phyloP scores from a whole-genome alignment of 1,284 basidiomycete species.

The Wolfiporia cocos region DNA sequence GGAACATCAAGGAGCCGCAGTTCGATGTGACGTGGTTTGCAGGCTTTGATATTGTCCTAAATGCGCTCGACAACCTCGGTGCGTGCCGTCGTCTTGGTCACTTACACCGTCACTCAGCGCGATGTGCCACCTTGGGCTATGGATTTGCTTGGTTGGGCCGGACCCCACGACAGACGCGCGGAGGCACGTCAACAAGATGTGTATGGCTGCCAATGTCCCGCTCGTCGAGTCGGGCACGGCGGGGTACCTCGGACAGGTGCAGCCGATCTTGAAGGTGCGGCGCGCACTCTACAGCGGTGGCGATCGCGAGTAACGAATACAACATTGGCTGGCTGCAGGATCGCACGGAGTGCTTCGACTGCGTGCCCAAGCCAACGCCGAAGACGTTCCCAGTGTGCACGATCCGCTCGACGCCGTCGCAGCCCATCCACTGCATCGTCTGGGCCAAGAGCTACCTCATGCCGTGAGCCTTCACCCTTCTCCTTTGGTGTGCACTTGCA shows the following conservation, averaged over 20 bases:
- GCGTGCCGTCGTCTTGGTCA: no score
- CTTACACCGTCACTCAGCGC: no score
- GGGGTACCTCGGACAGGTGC: conserved; percentile 88
- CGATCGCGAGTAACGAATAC: no score
- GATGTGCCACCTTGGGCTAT: no score
- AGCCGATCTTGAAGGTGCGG: conserved; percentile 65
- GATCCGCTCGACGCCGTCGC: conserved; percentile 94
- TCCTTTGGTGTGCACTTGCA: background rate
- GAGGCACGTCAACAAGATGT: conserved; percentile 95
- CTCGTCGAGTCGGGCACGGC: conserved; percentile 96
- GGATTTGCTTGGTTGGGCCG: background rate
- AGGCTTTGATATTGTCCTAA: conserved; percentile 89
- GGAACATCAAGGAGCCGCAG: conserved; percentile 91
- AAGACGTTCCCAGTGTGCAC: conserved; percentile 98
- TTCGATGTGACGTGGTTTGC: conserved; percentile 91
- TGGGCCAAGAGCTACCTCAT: conserved; percentile 99
- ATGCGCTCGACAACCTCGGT: conserved; percentile 96
- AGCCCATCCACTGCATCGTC: conserved; percentile 98
- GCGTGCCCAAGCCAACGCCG: conserved; percentile 82
- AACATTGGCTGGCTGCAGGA: conserved; percentile 63
- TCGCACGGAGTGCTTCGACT: conserved; percentile 89
- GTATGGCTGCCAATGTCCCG: conserved; percentile 86
- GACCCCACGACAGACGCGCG: conserved; percentile 60
- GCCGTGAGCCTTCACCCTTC: conserved; percentile 47
- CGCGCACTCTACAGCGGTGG: no score